Evolutionary conservation across 352 stramenopile species (phyloP).

Genomic region (Albugo candida): DNA sequence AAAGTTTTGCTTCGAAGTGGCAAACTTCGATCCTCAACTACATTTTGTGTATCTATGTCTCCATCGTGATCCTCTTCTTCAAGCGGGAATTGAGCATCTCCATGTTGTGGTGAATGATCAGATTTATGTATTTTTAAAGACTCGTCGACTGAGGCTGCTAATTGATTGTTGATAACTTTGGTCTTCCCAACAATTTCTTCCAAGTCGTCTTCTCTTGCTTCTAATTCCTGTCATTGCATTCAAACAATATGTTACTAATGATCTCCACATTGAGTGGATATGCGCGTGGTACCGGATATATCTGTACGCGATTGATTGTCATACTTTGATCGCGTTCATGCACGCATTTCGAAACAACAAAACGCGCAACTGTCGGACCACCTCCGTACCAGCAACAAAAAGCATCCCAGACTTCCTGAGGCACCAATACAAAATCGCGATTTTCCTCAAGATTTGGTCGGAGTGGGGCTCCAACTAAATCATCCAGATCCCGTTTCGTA

Average conservation of each 20-base stretch:
- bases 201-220: constrained; percentile 1
- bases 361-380: constrained; percentile 47
- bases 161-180: no score
- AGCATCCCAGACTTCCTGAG: constrained; percentile 58
- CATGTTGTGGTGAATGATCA: not conserved
- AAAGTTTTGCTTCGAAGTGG: constrained; percentile 10
- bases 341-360: constrained; percentile 40
- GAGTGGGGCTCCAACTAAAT: constrained; percentile 28
- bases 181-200: no score
- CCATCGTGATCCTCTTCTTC: constrained; percentile 7
- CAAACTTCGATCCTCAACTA: not conserved
- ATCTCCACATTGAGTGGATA: not conserved
- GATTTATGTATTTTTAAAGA: no score
- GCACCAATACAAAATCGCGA: constrained; percentile 53
- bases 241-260: not conserved
- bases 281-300: constrained; percentile 31
- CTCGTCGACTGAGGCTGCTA: no score
- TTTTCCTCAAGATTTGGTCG: constrained; percentile 45
- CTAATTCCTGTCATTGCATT: constrained; percentile 2
- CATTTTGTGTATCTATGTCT: not conserved
- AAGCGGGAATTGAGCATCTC: constrained; percentile 1
- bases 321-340: constrained; percentile 8
- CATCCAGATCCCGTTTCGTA: not conserved
- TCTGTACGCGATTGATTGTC: constrained; percentile 42
- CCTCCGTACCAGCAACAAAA: constrained; percentile 45